phyloP scores from a whole-genome alignment of 1,284 basidiomycete genomes.

The Tilletia caries region DNA sequence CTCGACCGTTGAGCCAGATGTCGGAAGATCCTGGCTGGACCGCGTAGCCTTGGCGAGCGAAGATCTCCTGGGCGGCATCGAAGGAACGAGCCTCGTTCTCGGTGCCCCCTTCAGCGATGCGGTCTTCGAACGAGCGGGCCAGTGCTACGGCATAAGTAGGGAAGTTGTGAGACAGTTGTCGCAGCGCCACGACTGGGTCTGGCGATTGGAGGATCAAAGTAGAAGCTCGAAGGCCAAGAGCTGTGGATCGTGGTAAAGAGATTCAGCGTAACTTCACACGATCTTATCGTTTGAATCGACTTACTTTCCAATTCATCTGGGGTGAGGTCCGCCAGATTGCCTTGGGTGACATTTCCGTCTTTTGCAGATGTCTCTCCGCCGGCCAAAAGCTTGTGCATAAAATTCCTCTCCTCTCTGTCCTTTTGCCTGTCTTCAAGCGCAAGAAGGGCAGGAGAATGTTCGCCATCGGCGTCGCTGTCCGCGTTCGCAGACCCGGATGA shows the following conservation, averaged over 20 bases:
- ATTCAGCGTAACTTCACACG: no score
- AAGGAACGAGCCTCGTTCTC: neutral
- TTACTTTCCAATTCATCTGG: constrained; percentile 23
- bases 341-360: neutral
- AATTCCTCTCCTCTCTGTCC: neutral
- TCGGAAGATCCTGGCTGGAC: constrained; percentile 34
- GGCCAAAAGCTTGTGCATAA: neutral
- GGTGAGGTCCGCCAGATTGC: constrained; percentile 19
- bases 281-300: neutral
- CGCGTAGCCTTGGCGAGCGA: neutral
- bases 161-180: constrained; percentile 45
- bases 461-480: neutral
- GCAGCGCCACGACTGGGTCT: constrained; percentile 43
- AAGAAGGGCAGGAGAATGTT: neutral
- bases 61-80: constrained; percentile 4
- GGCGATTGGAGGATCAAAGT: constrained; percentile 31
- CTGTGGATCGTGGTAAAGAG: constrained; percentile 2
- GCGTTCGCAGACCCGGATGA: neutral
- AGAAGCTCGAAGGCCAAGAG: constrained; percentile 34
- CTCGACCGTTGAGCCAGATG: constrained; percentile 47
- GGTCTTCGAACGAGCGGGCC: constrained; percentile 17
- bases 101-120: neutral
- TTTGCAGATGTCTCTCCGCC: neutral
- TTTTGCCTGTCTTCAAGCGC: constrained; percentile 2
- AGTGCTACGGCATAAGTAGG: constrained; percentile 36